Evolutionary conservation across 306 rosid genomes (phyloP).

Genomic region (Lathyrus oleraceus): DNA sequence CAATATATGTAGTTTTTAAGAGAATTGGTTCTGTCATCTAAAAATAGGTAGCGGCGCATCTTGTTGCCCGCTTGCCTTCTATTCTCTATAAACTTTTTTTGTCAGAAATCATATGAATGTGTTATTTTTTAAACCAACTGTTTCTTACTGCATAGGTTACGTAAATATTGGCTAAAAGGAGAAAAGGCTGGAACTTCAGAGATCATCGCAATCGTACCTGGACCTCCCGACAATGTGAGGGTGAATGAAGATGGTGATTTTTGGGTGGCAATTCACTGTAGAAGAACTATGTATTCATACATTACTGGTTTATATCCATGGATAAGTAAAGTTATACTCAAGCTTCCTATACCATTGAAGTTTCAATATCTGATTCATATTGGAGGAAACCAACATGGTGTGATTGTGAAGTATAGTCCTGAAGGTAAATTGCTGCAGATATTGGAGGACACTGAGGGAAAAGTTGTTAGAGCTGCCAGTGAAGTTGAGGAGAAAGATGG

Average conservation of each 20-base stretch:
- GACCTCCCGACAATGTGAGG: slow-evolving; percentile 87
- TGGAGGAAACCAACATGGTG: slow-evolving; percentile 64
- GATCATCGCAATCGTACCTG: slow-evolving; percentile 73
- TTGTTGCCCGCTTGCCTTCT: too few species aligned
- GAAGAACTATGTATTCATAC: slow-evolving; percentile 45
- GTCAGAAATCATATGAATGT: background rate
- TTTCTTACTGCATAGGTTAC: slow-evolving; percentile 48
- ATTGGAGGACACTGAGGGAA: slow-evolving; percentile 82
- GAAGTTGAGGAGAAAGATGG: slow-evolving; percentile 97
- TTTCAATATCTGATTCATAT: slow-evolving; percentile 64
- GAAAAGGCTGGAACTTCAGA: slow-evolving; percentile 81
- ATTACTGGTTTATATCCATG: slow-evolving; percentile 54
- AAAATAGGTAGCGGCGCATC: too few species aligned
- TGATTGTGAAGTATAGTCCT: slow-evolving; percentile 69
- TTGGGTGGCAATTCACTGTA: slow-evolving; percentile 83
- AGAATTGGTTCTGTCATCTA: too few species aligned
- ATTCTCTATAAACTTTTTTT: background rate
- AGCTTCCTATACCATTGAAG: slow-evolving; percentile 71
- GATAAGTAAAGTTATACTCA: slow-evolving; percentile 65
- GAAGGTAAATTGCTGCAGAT: slow-evolving; percentile 80
- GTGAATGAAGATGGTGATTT: slow-evolving; percentile 79
- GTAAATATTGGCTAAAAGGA: slow-evolving; percentile 86
- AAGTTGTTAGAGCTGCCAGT: slow-evolving; percentile 84
- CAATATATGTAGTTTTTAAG: too few species aligned
- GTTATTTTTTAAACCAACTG: background rate